These are phyloP conservation scores for Scleroderma bovista DNA, from an alignment of 768 basidiomycete species.

Conservation along the genomic window DNA sequence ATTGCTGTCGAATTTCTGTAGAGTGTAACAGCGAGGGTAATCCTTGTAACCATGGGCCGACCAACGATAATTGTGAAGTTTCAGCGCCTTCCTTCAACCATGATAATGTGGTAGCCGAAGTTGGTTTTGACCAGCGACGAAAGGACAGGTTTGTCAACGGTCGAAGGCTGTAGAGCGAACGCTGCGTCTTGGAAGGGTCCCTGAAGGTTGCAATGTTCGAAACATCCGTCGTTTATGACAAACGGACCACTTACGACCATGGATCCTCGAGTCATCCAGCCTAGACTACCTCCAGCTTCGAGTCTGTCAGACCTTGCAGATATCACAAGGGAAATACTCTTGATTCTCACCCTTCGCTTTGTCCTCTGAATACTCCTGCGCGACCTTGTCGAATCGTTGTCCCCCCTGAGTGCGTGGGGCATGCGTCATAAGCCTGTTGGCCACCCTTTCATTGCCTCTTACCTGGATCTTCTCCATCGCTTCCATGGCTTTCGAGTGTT, in stretches of 20 bases:
- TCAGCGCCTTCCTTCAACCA: constrained; percentile 79
- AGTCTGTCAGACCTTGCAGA: constrained; percentile 1
- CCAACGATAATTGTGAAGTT: not conserved
- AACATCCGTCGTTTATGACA: not conserved
- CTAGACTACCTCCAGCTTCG: constrained; percentile 76
- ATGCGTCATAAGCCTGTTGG: not conserved
- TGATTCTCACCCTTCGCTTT: constrained; percentile 67
- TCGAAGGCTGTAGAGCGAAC: constrained; percentile 73
- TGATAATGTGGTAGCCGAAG: constrained; percentile 86
- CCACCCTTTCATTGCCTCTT: constrained; percentile 4
- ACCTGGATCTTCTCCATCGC: constrained; percentile 79
- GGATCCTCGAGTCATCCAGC: constrained; percentile 82
- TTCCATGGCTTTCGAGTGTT: constrained; percentile 74
- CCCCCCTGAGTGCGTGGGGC: constrained; percentile 47
- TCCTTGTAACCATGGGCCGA: not conserved
- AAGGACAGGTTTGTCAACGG: constrained; percentile 69
- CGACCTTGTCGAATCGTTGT: constrained; percentile 81
- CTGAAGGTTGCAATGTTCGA: constrained; percentile 30
- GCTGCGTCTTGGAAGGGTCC: constrained; percentile 83
- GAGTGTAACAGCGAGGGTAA: not conserved
- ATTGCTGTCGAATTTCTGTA: not conserved
- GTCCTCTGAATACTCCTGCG: constrained; percentile 87
- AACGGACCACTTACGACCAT: constrained; percentile 56
- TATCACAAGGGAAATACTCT: not conserved
- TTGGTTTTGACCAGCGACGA: constrained; percentile 77